Base-by-base conservation (phyloP, 208 protist species). In the Trypanosoma theileri region DNA sequence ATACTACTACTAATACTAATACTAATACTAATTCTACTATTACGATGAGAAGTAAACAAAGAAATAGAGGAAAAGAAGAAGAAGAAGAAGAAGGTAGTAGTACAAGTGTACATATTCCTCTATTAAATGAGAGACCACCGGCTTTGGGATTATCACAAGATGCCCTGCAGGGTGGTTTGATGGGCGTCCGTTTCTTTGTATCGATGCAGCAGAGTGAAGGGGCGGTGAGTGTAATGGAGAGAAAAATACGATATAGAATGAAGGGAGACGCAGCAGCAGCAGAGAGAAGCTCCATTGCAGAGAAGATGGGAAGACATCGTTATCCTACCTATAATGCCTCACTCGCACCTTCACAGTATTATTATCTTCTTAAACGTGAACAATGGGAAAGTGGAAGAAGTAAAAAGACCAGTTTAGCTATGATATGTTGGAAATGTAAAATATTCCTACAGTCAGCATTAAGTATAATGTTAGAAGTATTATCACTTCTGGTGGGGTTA, bases 321-420 rank as follows among this genome's bases (percentile, higher is more conserved):
- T 35, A 53, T 35, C n/a, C 40, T 10, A 64, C 45, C 2, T 53
- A 64, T 42, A 53, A 53, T 12, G 44, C 44, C 11, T 42, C 59
- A 12, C 59, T 64, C 8, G 41, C 59, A 14, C 59, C 59, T 12
- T 64, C 59, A 4, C 35, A 35, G 26, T 64, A 64, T 53, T 64
- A 41, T n/a, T 11, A 28, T 35, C 16, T 52, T 21, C 16, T 40
- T 10, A 17, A 21, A 4, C 16, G 26, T 14, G 22, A 64, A 50
- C 42, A 64, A 16, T 3, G 11, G 12, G 9, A 64, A 11, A 21
- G 26, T 8, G 45, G 26, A 28, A 53, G 19, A 22, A 13, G 3
- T 26, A 6, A 17, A 24, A 54, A 17, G 9, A 24, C 50, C 4
- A 21, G 24, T 41, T 14, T 14, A 6, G 21, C 35, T 13, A 31